phyloP scores from a whole-genome alignment of 257 asterid species.

The Solanum sitiens region DNA sequence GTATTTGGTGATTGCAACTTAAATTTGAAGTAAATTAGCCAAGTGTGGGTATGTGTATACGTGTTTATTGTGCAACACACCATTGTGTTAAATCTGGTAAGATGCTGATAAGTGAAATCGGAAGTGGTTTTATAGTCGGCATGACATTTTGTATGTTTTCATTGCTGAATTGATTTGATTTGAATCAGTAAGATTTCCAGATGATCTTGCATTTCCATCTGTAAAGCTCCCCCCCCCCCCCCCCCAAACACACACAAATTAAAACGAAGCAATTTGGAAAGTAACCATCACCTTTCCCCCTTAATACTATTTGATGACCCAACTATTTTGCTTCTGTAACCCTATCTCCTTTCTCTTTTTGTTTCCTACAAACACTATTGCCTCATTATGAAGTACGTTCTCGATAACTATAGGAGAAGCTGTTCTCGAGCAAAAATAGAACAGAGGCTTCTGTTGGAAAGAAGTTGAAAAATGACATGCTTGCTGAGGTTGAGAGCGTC shows the following conservation, averaged over 20 bases:
- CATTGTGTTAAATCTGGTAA: not conserved
- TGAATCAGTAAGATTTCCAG: not conserved
- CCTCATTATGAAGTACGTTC: not conserved
- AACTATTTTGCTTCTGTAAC: not conserved
- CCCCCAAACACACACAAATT: too few species aligned
- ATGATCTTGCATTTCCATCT: not conserved
- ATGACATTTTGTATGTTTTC: not conserved
- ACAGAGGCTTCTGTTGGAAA: constrained; percentile 86
- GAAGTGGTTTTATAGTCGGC: not conserved
- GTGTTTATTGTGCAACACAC: not conserved
- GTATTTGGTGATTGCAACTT: not conserved
- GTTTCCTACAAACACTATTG: not conserved
- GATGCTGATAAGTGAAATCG: not conserved
- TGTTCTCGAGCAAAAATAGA: constrained; percentile 74
- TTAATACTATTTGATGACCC: not conserved
- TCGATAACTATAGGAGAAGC: constrained; percentile 63
- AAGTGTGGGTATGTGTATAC: not conserved
- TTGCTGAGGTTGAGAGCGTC: constrained; percentile 86
- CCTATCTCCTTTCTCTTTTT: not conserved
- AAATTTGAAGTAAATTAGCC: not conserved
- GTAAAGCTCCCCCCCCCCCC: not conserved
- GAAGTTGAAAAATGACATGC: constrained; percentile 78
- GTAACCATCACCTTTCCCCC: not conserved
- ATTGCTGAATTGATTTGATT: not conserved
- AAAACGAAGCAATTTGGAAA: not conserved